Evolutionary conservation across 2,329 filamentous ascomycete species (phyloP).

Genomic region (Colletotrichum plurivorum): DNA sequence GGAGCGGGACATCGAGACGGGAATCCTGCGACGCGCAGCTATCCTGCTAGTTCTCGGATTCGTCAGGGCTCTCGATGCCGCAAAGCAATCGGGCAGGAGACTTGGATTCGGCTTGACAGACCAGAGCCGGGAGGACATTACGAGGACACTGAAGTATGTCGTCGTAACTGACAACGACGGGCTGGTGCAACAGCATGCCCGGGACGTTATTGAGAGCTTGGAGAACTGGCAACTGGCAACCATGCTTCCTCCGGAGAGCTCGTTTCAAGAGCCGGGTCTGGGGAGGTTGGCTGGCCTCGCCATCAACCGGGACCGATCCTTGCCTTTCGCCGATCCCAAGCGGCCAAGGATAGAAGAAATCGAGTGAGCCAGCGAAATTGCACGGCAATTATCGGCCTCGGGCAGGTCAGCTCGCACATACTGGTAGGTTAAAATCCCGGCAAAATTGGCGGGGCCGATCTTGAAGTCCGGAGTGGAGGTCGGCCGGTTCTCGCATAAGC

Average conservation of each 20-base stretch:
- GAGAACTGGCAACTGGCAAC: slow-evolving; percentile 72
- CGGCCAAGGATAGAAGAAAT: slow-evolving; percentile 71
- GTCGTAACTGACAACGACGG: slow-evolving; percentile 76
- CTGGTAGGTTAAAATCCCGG: not conserved
- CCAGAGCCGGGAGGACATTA: slow-evolving; percentile 72
- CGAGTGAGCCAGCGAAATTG: slow-evolving; percentile 56
- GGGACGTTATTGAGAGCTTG: slow-evolving; percentile 76
- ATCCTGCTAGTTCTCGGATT: slow-evolving; percentile 75
- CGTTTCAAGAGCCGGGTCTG: slow-evolving; percentile 14
- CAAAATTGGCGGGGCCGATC: not conserved
- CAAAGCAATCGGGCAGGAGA: slow-evolving; percentile 60
- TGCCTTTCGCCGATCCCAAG: slow-evolving; percentile 28
- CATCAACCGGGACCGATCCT: slow-evolving; percentile 29
- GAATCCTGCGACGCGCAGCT: slow-evolving; percentile 77
- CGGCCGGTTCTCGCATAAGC: not conserved
- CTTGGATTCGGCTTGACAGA: slow-evolving; percentile 69
- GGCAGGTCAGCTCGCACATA: not conserved
- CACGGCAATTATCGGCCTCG: not conserved
- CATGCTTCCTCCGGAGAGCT: slow-evolving; percentile 54
- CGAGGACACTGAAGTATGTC: slow-evolving; percentile 74
- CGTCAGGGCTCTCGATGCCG: slow-evolving; percentile 70
- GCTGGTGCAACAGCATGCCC: slow-evolving; percentile 76
- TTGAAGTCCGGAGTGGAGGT: not conserved
- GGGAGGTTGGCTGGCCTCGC: slow-evolving; percentile 26
- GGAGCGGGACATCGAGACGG: slow-evolving; percentile 72